These are phyloP conservation scores for Strobilomyces confusus DNA, from an alignment of 768 basidiomycete species.

Conservation along the genomic window DNA sequence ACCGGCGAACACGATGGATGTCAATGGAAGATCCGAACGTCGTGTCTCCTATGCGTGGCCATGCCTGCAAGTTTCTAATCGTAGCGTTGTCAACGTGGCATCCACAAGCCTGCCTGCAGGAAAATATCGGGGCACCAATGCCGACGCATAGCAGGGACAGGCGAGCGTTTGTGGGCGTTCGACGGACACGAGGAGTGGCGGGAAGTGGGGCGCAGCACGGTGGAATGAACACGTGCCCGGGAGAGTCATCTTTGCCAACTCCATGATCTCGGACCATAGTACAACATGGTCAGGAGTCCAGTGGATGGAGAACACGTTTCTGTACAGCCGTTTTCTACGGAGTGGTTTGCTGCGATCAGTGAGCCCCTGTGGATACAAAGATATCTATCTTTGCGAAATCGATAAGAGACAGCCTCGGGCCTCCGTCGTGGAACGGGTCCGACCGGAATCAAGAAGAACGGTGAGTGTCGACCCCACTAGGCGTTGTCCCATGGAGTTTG, in stretches of 20 bases:
- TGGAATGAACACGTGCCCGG: constrained; percentile 22
- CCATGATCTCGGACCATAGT: not conserved
- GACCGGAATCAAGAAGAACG: not conserved
- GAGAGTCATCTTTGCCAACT: not conserved
- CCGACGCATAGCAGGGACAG: constrained; percentile 12
- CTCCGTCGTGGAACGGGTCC: constrained; percentile 4
- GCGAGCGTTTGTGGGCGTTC: constrained; percentile 2
- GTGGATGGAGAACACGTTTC: not conserved
- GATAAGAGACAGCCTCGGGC: constrained; percentile 1
- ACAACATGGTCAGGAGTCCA: not conserved
- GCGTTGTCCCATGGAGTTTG: not conserved
- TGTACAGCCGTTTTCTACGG: not conserved
- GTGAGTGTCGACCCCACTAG: not conserved
- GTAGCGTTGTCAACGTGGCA: constrained; percentile 11
- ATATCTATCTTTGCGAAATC: constrained; percentile 1
- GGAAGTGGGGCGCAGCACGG: constrained; percentile 1
- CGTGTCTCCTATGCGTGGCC: constrained; percentile 11
- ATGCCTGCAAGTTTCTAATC: constrained; percentile 3
- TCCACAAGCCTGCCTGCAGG: constrained; percentile 27
- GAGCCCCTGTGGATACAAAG: not conserved
- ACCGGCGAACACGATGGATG: constrained; percentile 19
- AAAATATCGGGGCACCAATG: constrained; percentile 8
- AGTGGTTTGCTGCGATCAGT: not conserved
- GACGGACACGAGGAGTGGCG: constrained; percentile 16
- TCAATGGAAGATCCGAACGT: constrained; percentile 24